Evolutionary conservation across 2,329 filamentous ascomycete species (phyloP).

Genomic region (Sphaerulina populicola): DNA sequence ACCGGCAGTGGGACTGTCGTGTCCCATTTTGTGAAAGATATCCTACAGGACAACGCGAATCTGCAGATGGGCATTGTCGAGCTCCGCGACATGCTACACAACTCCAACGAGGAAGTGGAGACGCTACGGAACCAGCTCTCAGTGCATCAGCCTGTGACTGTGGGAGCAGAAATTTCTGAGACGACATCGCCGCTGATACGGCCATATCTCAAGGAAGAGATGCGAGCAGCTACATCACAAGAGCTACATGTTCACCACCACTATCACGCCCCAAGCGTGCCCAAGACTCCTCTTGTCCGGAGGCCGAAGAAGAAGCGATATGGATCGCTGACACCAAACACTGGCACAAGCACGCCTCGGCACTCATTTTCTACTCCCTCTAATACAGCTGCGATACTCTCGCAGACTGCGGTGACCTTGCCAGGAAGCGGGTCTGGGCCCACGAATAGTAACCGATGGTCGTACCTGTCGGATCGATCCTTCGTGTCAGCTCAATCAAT

Average conservation of each 20-base stretch:
- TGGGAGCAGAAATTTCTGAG: constrained; percentile 27
- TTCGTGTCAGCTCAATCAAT: constrained; percentile 54
- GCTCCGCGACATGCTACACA: constrained; percentile 78
- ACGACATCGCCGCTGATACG: constrained; percentile 6
- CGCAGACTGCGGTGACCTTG: constrained; percentile 53
- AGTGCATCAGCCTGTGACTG: constrained; percentile 62
- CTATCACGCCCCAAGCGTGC: constrained; percentile 59
- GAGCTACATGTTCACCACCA: constrained; percentile 92
- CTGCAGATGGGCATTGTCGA: constrained; percentile 87
- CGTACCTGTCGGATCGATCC: constrained; percentile 55
- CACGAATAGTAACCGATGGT: constrained; percentile 50
- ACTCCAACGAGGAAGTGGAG: constrained; percentile 90
- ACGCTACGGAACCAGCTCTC: constrained; percentile 71
- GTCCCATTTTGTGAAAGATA: constrained; percentile 92
- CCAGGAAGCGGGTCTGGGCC: constrained; percentile 39
- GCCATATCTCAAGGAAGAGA: constrained; percentile 58
- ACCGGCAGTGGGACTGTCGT: constrained; percentile 62
- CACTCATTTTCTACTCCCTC: constrained; percentile 42
- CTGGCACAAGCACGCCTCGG: constrained; percentile 32
- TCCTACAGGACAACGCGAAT: constrained; percentile 90
- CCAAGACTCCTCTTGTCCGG: constrained; percentile 33
- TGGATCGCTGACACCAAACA: constrained; percentile 49
- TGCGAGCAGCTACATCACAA: constrained; percentile 54
- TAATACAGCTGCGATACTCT: constrained; percentile 52
- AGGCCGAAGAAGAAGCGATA: constrained; percentile 64